Evolutionary conservation across 202 grass and related monocot species (phyloP), one percentile per base, ranked within the genome.

Genomic region (Alloteropsis angusta): DNA sequence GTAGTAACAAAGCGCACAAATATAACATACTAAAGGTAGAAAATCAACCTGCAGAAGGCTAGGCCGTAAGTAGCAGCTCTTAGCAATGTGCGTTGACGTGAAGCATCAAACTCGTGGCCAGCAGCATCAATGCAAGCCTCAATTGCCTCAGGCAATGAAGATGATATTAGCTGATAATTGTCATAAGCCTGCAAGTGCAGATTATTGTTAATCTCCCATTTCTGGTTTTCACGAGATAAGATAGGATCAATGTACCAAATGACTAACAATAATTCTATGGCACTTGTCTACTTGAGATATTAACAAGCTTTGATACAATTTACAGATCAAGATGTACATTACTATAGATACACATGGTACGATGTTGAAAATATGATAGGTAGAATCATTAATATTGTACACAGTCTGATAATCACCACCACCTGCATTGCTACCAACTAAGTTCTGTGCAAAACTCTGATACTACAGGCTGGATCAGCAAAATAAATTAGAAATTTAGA

Each of bases 91-190:
- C 88, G 87, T 78, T 98, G 96, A 58, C 92, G 96, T 68, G 92
- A 95, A 91, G 88, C 21, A 90, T 95, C 96, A 87, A 95, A 98
- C 71, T 98, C 96, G 80, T 93, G 79, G 14, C 96, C 96, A 82
- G 92, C 89, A 81, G 96, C 96, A 60, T 95, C 96, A 77, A 95
- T 95, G 80, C 90, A 95, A 30, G 81, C 86, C 72, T 95, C 87
- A 72, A 98, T 94, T 74, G 95, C 92, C 85, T 95, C 89, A 22
- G 87, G 82, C 57, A 98, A 75, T 38, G 89, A 93, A 71, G 87
- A 90, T 3, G 77, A 87, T 79, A 98, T 98, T 39, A 94, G 79
- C 76, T 91, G 86, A 70, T 92, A 86, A 57, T 98, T 98, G 72
- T 98, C 95, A 81, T 98, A 93, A 86, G 95, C 95, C 95, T 98